Percentiles rank a stretch among this genome's conserved stretches.
Conservation (phyloP, 257 asterid species). For the Scutellaria baicalensis region DNA sequence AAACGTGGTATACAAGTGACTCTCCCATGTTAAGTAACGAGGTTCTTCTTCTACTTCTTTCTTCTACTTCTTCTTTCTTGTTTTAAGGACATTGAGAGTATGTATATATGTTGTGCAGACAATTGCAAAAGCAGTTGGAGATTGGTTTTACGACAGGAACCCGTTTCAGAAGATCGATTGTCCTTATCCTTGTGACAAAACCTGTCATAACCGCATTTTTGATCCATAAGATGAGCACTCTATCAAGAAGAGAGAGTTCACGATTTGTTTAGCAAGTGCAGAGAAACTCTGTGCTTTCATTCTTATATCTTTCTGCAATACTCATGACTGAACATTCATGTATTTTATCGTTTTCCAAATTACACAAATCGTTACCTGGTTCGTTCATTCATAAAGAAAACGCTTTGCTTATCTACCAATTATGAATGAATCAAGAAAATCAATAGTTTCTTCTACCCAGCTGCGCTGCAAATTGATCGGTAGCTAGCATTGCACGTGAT, state of each 20-base stretch:
- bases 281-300: background rate
- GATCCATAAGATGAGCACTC: constrained; percentile 20
- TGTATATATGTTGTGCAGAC: constrained; percentile 34
- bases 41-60: constrained; percentile 20
- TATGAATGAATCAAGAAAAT: constrained; percentile 7
- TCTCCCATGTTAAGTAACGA: constrained; percentile 57
- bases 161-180: constrained; percentile 83
- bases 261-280: constrained; percentile 18
- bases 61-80: background rate
- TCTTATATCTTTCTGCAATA: background rate
- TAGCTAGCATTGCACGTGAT: constrained; percentile 76
- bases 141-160: constrained; percentile 70
- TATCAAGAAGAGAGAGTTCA: background rate
- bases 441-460: constrained; percentile 65
- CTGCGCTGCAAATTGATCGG: constrained; percentile 58
- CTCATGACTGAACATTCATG: background rate
- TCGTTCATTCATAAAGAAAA: constrained; percentile 1
- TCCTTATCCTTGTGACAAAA: constrained; percentile 87
- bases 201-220: constrained; percentile 72
- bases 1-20: constrained; percentile 61
- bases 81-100: background rate
- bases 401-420: background rate
- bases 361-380: background rate
- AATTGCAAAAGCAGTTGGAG: constrained; percentile 80
- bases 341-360: too few relatives aligned